These are phyloP conservation scores for Cercospora zeina DNA, from an alignment of 2,329 filamentous ascomycete species.

Conservation along the genomic window DNA sequence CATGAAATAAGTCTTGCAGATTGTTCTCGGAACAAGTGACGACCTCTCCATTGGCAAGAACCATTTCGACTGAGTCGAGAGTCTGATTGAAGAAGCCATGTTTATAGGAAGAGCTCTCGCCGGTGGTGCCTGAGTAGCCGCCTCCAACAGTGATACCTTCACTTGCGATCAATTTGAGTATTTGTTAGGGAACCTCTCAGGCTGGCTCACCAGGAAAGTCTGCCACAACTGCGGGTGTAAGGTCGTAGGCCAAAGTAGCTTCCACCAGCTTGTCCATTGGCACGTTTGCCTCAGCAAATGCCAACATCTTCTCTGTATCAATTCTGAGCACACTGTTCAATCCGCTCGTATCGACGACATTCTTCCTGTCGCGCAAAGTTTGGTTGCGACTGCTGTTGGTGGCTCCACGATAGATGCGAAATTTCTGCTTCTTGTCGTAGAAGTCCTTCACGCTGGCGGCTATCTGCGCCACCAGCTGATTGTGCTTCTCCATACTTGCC, in stretches of 20 bases:
- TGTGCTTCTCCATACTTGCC: slow-evolving; percentile 27
- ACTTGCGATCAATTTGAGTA: neutral
- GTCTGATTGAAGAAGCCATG: slow-evolving; percentile 66
- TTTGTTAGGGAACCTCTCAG: too few relatives aligned
- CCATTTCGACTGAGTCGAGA: slow-evolving; percentile 63
- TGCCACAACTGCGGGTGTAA: slow-evolving; percentile 67
- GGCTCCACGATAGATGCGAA: slow-evolving; percentile 72
- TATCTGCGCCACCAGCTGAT: slow-evolving; percentile 47
- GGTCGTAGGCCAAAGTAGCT: slow-evolving; percentile 55
- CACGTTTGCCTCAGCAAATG: slow-evolving; percentile 68
- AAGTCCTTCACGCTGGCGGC: slow-evolving; percentile 52
- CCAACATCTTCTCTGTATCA: slow-evolving; percentile 56
- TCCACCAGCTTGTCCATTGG: slow-evolving; percentile 65
- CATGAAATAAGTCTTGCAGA: slow-evolving; percentile 62
- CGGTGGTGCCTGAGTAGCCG: slow-evolving; percentile 66
- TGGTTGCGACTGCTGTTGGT: slow-evolving; percentile 71
- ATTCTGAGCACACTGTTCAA: slow-evolving; percentile 66
- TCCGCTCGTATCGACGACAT: slow-evolving; percentile 65
- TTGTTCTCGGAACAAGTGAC: slow-evolving; percentile 56
- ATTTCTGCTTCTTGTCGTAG: slow-evolving; percentile 57
- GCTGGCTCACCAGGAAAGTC: slow-evolving; percentile 58
- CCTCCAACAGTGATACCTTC: slow-evolving; percentile 66
- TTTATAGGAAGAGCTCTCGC: slow-evolving; percentile 68
- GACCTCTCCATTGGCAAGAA: slow-evolving; percentile 62
- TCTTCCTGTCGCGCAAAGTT: slow-evolving; percentile 36